Base-by-base conservation (phyloP, 257 asterid genomes). In the Craterostigma plantagineum region DNA sequence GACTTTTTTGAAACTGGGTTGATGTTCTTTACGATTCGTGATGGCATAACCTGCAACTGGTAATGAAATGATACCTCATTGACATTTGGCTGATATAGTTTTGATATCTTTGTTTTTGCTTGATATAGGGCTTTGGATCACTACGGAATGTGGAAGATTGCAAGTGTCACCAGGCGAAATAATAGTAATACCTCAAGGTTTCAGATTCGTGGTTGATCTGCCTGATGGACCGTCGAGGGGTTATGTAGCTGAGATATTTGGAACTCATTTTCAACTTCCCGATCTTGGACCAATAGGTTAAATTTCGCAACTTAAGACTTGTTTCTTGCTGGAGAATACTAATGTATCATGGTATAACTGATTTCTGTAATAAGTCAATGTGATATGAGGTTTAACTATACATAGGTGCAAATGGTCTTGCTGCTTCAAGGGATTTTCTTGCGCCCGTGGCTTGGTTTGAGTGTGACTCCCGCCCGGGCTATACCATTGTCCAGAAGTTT, bases 201-300 rank as follows among this genome's bases (percentile, higher is more conserved):
- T 76, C 36, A 78, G 93, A 35, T 90, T 83, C 59, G 63, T 62
- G 51, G 60, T 90, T 55, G 83, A 83, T 65, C 76, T 83, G 45
- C 98, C 92, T 8, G 93, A 87, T 48, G 95, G 93, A 46, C 77
- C 91, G 35, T 79, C 95, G 17, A 83, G 86, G 58, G 95, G 95
- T n/a, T 47, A 90, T 45, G 65, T 79, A 38, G 83, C 95, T 56
- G 98, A 90, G 65, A 77, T 72, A 57, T 90, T 82, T 40, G 98
- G 98, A 61, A 60, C 86, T 35, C 98, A 90, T 80, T 77, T 82
- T 59, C 93, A 90, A 49, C 95, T 90, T 64, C 98, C 95, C 33
- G 98, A 90, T 51, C 94, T 90, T 55, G 98, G 98, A 48, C 93
- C 92, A 49, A 83, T 83, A 68, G 95, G 98, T 90, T 61, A 23